These are phyloP conservation scores for Dichotomocladium elegans DNA, from an alignment of 371 early-diverging fungal genomes.

Conservation along the genomic window DNA sequence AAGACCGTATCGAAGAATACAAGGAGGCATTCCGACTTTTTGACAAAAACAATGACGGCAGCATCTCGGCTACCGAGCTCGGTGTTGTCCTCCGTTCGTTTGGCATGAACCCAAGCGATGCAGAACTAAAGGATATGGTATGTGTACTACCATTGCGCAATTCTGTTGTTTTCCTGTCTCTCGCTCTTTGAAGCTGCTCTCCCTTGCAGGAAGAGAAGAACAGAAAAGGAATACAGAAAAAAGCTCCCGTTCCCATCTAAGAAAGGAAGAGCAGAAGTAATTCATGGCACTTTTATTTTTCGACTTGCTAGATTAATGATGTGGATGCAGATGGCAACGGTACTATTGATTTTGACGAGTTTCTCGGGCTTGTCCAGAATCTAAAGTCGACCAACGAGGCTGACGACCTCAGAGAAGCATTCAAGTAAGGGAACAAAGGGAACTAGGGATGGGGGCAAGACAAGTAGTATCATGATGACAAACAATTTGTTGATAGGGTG, in stretches of 20 bases:
- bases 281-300: background rate
- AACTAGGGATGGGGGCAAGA: background rate
- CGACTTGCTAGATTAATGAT: conserved; percentile 61
- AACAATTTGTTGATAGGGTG: conserved; percentile 13
- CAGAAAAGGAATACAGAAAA: background rate
- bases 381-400: conserved; percentile 28
- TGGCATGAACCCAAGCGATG: conserved; percentile 74
- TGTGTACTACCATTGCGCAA: no score
- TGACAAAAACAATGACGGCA: conserved; percentile 44
- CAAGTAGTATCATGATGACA: background rate
- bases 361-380: conserved; percentile 82
- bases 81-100: conserved; percentile 35
- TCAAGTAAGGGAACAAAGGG: conserved; percentile 20
- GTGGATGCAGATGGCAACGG: conserved; percentile 93
- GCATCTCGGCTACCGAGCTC: conserved; percentile 33
- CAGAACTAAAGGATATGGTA: conserved; percentile 73
- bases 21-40: conserved; percentile 43
- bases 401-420: conserved; percentile 36
- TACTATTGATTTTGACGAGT: conserved; percentile 88
- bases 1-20: conserved; percentile 42
- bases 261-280: background rate
- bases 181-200: background rate
- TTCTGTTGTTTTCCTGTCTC: background rate
- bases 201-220: background rate
- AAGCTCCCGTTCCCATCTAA: background rate